Percentiles rank a stretch among this genome's conserved stretches.
phyloP scores from a whole-genome alignment of 371 early-diverging fungal genomes.

The Apophysomyces elegans region DNA sequence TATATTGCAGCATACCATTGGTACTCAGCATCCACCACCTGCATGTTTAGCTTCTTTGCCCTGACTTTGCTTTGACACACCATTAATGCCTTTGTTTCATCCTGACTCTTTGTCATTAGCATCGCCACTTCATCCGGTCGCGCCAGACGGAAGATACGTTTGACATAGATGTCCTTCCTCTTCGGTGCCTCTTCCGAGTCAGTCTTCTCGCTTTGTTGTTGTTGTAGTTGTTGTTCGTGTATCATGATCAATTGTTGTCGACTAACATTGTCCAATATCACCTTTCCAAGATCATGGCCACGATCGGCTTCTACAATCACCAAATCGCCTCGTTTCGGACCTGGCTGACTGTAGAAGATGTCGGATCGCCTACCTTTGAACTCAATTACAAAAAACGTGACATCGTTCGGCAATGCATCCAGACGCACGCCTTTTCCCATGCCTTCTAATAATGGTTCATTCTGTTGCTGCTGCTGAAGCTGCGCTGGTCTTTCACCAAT shows the following conservation, averaged over 20 bases:
- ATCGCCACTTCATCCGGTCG: constrained; percentile 78
- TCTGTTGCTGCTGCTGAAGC: constrained; percentile 2
- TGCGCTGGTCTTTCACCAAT: constrained; percentile 14
- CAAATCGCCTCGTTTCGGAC: constrained; percentile 58
- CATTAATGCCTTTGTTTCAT: constrained; percentile 88
- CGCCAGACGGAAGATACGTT: constrained; percentile 83
- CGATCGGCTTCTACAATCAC: constrained; percentile 97
- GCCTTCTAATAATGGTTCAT: constrained; percentile 30
- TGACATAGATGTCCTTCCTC: constrained; percentile 31
- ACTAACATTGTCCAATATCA: constrained; percentile 43
- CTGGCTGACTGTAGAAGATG: constrained; percentile 70
- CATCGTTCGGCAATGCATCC: constrained; percentile 52
- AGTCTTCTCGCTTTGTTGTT: constrained; percentile 72
- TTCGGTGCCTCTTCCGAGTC: constrained; percentile 3
- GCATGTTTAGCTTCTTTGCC: constrained; percentile 91
- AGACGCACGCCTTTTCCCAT: constrained; percentile 62
- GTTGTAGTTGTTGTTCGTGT: constrained; percentile 22
- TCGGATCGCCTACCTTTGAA: constrained; percentile 92
- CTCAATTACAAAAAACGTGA: constrained; percentile 79
- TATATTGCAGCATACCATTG: constrained; percentile 76
- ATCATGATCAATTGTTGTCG: constrained; percentile 21
- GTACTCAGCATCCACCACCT: constrained; percentile 96
- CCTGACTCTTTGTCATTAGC: constrained; percentile 80
- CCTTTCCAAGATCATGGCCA: constrained; percentile 93
- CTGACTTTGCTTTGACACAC: constrained; percentile 92